Evolutionary conservation across 345 rosid genomes (phyloP).

Genomic region (Cardamine occulta): DNA sequence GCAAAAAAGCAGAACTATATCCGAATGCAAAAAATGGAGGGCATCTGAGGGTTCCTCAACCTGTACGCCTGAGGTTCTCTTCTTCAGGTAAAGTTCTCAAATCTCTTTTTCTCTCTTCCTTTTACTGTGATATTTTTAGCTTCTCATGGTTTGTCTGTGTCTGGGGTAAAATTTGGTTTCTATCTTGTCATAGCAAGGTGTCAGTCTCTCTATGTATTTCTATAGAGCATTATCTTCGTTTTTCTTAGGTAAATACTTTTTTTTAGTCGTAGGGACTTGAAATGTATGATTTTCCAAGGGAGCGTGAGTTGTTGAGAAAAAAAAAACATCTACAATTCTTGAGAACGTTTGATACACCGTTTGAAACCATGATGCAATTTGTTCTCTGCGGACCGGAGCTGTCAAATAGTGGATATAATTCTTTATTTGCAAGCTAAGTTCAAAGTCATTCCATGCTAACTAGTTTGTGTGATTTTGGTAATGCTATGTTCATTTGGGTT

Average conservation of each 20-base stretch:
- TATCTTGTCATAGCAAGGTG: background rate
- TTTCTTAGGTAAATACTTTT: slow-evolving; percentile 14
- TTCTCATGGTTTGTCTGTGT: background rate
- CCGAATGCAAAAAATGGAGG: slow-evolving; percentile 54
- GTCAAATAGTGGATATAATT: slow-evolving; percentile 18
- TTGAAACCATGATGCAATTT: slow-evolving; percentile 27
- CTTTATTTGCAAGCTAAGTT: slow-evolving; percentile 15
- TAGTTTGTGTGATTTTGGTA: slow-evolving; percentile 27
- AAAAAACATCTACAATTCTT: slow-evolving; percentile 9
- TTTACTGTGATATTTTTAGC: slow-evolving; percentile 8
- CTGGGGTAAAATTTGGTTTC: background rate
- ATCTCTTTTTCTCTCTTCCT: slow-evolving; percentile 4
- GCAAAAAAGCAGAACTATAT: slow-evolving; percentile 62
- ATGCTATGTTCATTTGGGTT: background rate
- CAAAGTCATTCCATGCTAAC: slow-evolving; percentile 10
- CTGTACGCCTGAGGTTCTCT: slow-evolving; percentile 65
- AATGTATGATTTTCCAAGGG: slow-evolving; percentile 5
- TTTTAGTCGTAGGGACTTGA: slow-evolving; percentile 6
- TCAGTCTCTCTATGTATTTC: slow-evolving; percentile 14
- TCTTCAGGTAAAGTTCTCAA: slow-evolving; percentile 64
- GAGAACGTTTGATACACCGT: slow-evolving; percentile 13
- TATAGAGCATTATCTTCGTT: background rate
- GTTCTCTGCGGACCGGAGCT: slow-evolving; percentile 11
- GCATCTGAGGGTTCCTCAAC: slow-evolving; percentile 65
- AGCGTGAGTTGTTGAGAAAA: slow-evolving; percentile 10